Base-by-base conservation (phyloP, 2,329 filamentous ascomycete genomes). In the Dactylella cylindrospora region DNA sequence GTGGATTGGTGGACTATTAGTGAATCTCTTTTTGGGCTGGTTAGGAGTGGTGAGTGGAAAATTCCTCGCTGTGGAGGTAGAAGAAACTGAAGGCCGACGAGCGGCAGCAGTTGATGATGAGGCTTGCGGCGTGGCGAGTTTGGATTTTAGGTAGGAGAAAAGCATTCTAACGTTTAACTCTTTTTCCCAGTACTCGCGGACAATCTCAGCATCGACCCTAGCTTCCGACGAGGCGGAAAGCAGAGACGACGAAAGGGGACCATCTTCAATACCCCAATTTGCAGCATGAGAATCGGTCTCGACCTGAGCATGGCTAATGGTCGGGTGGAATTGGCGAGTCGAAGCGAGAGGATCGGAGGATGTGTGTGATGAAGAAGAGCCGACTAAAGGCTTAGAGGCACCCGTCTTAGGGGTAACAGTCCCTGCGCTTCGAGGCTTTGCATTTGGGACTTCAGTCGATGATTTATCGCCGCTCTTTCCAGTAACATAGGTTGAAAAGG, bases 131-230 rank as follows among this genome's bases (percentile, higher is more conserved):
- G 72, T 67, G 64, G 69, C 69, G 38, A 67, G 67, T 40, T 68
- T 76, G 75, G 82, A 86, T 55, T 84, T 82, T 23, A 95, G 79
- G 70, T 93, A 97, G 41, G 84, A 83, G 76, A 97, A 97, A 26
- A 97, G 87, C 72, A 95, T 86, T 70, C 86, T 87, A 66, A 96
- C 82, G 70, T 97, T 90, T 3, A 97, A 79, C 49, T 95, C 88
- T 61, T 85, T 84, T 73, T 97, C 90, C 93, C 93, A 98, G 70
- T 95, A 93, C 28, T 93, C 87, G 68, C 88, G 75, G 26, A 77
- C 65, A 6, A 73, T 73, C 17, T 71, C 64, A 5, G 72, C 70
- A 43, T 76, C 72, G 6, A 70, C 66, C 9, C 66, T 66, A 7
- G 61, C 32, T 65, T 60, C 57, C 67, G 67, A 64, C 8, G 59